A percentile compares a stretch with the other conserved stretches of the same genome.
These are phyloP conservation scores for Collariella sp. DNA, from an alignment of 495 filamentous ascomycete genomes.

Conservation along the genomic window DNA sequence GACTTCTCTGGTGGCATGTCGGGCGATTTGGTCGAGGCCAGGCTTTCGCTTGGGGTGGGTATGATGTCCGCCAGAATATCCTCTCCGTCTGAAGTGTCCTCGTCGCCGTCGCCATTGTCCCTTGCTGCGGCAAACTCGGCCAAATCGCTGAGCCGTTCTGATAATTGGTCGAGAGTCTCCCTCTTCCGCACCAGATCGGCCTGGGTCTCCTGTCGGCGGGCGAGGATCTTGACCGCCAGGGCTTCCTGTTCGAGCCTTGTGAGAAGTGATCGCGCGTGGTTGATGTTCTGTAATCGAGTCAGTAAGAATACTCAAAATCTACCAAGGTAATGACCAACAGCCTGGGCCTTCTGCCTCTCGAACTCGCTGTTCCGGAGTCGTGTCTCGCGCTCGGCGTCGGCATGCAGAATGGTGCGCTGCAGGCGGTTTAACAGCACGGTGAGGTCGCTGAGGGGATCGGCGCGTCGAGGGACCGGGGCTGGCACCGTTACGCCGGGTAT, in stretches of 20 bases:
- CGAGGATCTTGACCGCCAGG: constrained; percentile 52
- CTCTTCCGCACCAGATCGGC: constrained; percentile 56
- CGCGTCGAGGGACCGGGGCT: constrained; percentile 6
- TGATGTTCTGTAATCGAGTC: constrained; percentile 53
- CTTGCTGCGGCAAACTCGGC: constrained; percentile 45
- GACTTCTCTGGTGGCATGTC: constrained; percentile 15
- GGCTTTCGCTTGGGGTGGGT: constrained; percentile 40
- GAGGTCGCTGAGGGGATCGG: constrained; percentile 45
- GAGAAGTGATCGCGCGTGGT: constrained; percentile 69
- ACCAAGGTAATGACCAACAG: constrained; percentile 38
- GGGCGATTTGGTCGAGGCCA: constrained; percentile 29
- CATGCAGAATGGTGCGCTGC: constrained; percentile 61
- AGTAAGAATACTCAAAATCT: background rate
- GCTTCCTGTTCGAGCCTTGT: constrained; percentile 68
- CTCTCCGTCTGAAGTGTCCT: constrained; percentile 40
- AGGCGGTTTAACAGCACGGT: constrained; percentile 66
- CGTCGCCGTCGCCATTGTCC: constrained; percentile 11
- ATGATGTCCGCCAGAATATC: constrained; percentile 43
- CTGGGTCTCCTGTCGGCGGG: constrained; percentile 58
- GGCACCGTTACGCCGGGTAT: constrained; percentile 13
- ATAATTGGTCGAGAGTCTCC: constrained; percentile 46
- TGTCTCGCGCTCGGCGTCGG: constrained; percentile 49
- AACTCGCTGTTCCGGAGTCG: constrained; percentile 54
- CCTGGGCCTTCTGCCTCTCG: constrained; percentile 59
- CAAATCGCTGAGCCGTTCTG: constrained; percentile 55